A percentile compares a stretch with the other conserved stretches of the same genome.
Conservation (phyloP, 73 alveolate genomes). For the Stentor roeselii region DNA sequence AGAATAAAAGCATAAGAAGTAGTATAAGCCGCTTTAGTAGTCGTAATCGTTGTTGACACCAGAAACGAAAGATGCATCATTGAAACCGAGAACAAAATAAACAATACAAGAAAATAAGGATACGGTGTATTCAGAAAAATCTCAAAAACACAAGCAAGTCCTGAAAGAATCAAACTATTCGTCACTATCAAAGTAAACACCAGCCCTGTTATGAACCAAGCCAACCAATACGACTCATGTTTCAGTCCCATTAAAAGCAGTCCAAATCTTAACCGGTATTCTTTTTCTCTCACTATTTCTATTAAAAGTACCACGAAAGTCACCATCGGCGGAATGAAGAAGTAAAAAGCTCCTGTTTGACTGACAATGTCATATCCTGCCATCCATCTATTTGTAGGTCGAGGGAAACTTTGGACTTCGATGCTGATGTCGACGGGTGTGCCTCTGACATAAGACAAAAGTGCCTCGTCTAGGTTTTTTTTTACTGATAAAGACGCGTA, state of each 20-base stretch:
- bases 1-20: slow-evolving; percentile 25
- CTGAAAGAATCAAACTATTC: background rate
- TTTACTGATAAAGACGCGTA: slow-evolving; percentile 53
- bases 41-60: background rate
- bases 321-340: slow-evolving; percentile 58
- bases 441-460: slow-evolving; percentile 28
- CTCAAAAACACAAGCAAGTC: slow-evolving; percentile 19
- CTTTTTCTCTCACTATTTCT: slow-evolving; percentile 66
- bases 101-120: background rate
- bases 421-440: slow-evolving; percentile 31
- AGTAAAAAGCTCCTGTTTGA: slow-evolving; percentile 57
- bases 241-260: slow-evolving; percentile 56
- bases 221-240: slow-evolving; percentile 53
- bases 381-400: slow-evolving; percentile 48
- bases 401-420: slow-evolving; percentile 38
- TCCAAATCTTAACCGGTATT: slow-evolving; percentile 56
- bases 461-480: slow-evolving; percentile 66
- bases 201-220: slow-evolving; percentile 52
- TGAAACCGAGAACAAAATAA: slow-evolving; percentile 22
- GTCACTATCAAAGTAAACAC: slow-evolving; percentile 29
- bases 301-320: slow-evolving; percentile 47
- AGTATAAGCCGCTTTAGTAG: slow-evolving; percentile 28
- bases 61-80: slow-evolving; percentile 23
- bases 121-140: background rate
- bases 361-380: slow-evolving; percentile 48